Evolutionary conservation across 2,329 filamentous ascomycete species (phyloP), one percentile per base, ranked within the genome.

Genomic region (Verticillium nubilum): DNA sequence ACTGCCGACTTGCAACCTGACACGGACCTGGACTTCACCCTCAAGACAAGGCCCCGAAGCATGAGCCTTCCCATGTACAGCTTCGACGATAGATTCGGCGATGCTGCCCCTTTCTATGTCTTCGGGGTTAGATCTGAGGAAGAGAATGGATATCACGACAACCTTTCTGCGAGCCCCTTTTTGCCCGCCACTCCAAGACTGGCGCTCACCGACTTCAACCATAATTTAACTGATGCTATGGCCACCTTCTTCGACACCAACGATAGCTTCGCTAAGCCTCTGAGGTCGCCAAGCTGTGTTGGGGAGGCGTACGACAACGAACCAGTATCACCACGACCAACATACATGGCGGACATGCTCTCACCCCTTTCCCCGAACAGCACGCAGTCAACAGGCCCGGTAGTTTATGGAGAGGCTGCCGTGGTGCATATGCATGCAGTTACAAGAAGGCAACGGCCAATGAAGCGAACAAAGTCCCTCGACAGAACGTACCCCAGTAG

Each of bases 1-100:
- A 86, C 83, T 0, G 82, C 79, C 54, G 79, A 72, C 25, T 69
- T 86, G n/a, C 82, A 86, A 62, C 74, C 76, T 0, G 73, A 67
- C 54, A 74, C 76, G 58, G 77, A 81, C 50, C 68, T 82, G n/a
- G 80, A 82, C 56, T 70, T 83, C 37, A 77, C 77, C 1, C 63
- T 69, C 29, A 65, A 64, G 1, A 62, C 63, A 17, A 76, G 78
- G 2, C 74, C 74, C 25, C 77, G 80, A 60, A 83, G 82, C 63
- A 74, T 76, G 53, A 84, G 79, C 61, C 66, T 84, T 42, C 81
- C 82, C 0, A 63, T 77, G n/a, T 79, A 78, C 60, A 76, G 74
- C 6, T 74, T 76, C 35, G 67, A 72, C 3, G 78, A 80, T 57
- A 74, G 74, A 23, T 72, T 77, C 37, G 74, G 76, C 13, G 76